These are phyloP conservation scores for Meira miltonrushii DNA, from an alignment of 1,284 basidiomycete genomes.

Conservation along the genomic window DNA sequence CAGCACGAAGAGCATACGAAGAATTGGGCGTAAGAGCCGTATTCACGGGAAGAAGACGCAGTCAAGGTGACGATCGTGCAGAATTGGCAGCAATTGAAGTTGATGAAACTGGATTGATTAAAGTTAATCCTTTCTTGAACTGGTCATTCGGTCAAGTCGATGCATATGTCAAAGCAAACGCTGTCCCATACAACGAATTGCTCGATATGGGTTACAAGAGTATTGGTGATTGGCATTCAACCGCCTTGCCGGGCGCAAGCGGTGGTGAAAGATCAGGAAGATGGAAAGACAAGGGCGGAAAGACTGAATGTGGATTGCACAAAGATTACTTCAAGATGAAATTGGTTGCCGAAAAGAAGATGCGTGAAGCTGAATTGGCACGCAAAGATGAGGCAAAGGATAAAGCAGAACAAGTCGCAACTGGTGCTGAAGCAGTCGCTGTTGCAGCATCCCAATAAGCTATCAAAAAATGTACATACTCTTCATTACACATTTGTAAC, in stretches of 20 bases:
- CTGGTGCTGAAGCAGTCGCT: slow-evolving; percentile 58
- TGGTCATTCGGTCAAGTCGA: slow-evolving; percentile 86
- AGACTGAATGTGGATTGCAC: slow-evolving; percentile 94
- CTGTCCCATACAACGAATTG: slow-evolving; percentile 82
- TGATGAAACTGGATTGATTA: slow-evolving; percentile 83
- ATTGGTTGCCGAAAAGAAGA: slow-evolving; percentile 47
- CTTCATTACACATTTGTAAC: not conserved
- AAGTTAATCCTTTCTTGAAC: slow-evolving; percentile 86
- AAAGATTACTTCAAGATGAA: slow-evolving; percentile 46
- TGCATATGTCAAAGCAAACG: slow-evolving; percentile 74
- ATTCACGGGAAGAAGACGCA: slow-evolving; percentile 86
- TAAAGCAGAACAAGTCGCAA: slow-evolving; percentile 20
- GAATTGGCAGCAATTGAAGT: slow-evolving; percentile 80
- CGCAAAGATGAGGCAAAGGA: slow-evolving; percentile 35
- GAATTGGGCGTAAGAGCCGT: slow-evolving; percentile 76
- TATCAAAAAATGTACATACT: not conserved
- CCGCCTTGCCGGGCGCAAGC: slow-evolving; percentile 59
- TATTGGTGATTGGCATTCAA: slow-evolving; percentile 96
- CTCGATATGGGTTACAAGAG: slow-evolving; percentile 87
- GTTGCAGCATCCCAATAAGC: slow-evolving; percentile 55
- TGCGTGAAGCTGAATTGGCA: slow-evolving; percentile 33
- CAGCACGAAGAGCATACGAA: slow-evolving; percentile 79
- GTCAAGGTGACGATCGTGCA: slow-evolving; percentile 83
- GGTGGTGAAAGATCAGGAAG: slow-evolving; percentile 82
- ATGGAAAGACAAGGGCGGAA: slow-evolving; percentile 78